Base-by-base conservation (phyloP, 169 alveolate species). In the Plasmodium malariae region DNA sequence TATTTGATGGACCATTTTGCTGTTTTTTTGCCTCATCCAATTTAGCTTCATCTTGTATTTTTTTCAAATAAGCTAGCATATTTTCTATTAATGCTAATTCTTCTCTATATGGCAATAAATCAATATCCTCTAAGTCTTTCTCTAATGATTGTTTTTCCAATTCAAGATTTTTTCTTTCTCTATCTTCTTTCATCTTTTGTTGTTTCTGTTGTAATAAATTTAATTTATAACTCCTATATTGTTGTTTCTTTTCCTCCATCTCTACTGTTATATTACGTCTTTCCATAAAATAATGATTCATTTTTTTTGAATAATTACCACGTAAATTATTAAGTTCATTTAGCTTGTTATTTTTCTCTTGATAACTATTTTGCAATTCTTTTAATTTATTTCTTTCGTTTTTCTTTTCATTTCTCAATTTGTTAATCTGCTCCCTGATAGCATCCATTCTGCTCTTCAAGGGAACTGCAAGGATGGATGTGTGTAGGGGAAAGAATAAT, bases 101-200 rank as follows among this genome's bases (percentile, higher is more conserved):
- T 54, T 83, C 91, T 43, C 91, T 83, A 24, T 83, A 83, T 7
- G 91, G 91, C 26, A 83, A 54, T 2, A 69, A 24, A 43, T 83
- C 91, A 34, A 83, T 83, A 26, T 83, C 91, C 36, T 83, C 91
- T 0, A 83, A 19, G 14, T 83, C 85, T 30, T 83, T 83, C 28
- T 83, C 91, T 28, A 83, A 43, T 1, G 83, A 21, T 21, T 67
- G 74, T 43, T 83, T 83, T 49, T 83, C 91, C 2, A 83, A 34
- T 34, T 83, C 91, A 5, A 83, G 73, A 32, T 83, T 83, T 68
- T 83, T 83, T 17, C 91, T 83, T 60, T 83, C 85, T 59, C 91
- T 65, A 11, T 83, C 91, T 36, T 83, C 91, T 55, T 83, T 83
- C 12, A 83, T 14, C 54, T 83, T 83, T n/a, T 83, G 86, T 49